A percentile compares a stretch with the other conserved stretches of the same genome.
Evolutionary conservation across 352 stramenopile species (phyloP).

Genomic region (Phytopythium kandeliae): DNA sequence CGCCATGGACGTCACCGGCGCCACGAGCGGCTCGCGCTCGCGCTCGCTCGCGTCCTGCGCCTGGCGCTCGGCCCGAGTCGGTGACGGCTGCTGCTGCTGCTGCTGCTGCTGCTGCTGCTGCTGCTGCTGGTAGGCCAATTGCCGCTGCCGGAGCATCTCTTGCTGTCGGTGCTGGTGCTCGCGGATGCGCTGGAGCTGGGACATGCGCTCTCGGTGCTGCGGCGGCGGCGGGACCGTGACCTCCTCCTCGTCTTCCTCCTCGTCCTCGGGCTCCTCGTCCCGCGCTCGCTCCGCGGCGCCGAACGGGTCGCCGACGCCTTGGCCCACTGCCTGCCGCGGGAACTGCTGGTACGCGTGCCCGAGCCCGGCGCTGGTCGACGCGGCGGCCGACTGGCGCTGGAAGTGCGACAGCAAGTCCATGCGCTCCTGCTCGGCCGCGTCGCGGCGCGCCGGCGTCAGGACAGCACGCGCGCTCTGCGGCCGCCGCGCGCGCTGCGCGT

Average conservation of each 20-base stretch:
- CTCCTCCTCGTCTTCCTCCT: slow-evolving; percentile 20
- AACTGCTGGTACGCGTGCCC: slow-evolving; percentile 14
- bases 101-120: slow-evolving; percentile 11
- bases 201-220: slow-evolving; percentile 10
- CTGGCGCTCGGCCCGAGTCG: slow-evolving; percentile 21
- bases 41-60: slow-evolving; percentile 11
- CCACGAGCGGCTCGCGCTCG: slow-evolving; percentile 4
- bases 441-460: slow-evolving; percentile 1
- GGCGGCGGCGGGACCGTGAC: slow-evolving; percentile 1
- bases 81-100: slow-evolving; percentile 13
- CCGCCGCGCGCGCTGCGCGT: not conserved
- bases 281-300: slow-evolving; percentile 11
- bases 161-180: slow-evolving; percentile 21
- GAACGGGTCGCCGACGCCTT: slow-evolving; percentile 23
- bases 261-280: slow-evolving; percentile 25
- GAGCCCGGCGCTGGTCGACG: slow-evolving; percentile 6
- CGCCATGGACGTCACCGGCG: slow-evolving; percentile 16
- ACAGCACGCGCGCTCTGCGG: slow-evolving; percentile 3
- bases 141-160: slow-evolving; percentile 9
- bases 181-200: slow-evolving; percentile 3
- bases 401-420: slow-evolving; percentile 25
- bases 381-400: slow-evolving; percentile 27
- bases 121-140: slow-evolving; percentile 12
- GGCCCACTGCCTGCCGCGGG: slow-evolving; percentile 10
- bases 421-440: slow-evolving; percentile 22